These are phyloP conservation scores for Backusella luteola DNA, from an alignment of 192 early-diverging fungal species.

Conservation along the genomic window DNA sequence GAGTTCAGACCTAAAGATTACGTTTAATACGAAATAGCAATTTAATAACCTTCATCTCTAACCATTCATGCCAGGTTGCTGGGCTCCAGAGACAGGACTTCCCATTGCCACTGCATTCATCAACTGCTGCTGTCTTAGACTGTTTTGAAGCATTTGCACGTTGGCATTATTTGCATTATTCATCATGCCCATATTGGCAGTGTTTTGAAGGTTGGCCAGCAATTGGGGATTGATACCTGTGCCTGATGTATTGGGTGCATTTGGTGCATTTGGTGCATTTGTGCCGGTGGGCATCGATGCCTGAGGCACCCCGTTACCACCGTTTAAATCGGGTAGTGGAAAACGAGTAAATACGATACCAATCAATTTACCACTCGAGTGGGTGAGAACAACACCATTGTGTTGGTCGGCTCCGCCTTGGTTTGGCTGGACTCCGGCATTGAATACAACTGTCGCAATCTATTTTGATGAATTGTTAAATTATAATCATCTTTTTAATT, in stretches of 20 bases:
- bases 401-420: conserved; percentile 1
- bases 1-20: conserved; percentile 23
- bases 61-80: conserved; percentile 26
- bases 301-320: not conserved
- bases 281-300: not conserved
- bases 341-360: conserved; percentile 35
- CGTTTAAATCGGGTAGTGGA: conserved; percentile 34
- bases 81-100: not conserved
- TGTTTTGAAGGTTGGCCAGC: conserved; percentile 9
- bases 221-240: not conserved
- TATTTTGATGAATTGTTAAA: not conserved
- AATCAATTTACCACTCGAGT: conserved; percentile 33
- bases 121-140: conserved; percentile 23
- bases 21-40: too few species aligned
- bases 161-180: conserved; percentile 17
- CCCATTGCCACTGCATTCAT: conserved; percentile 16
- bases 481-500: too few species aligned
- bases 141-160: conserved; percentile 23
- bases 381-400: conserved; percentile 34
- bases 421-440: conserved; percentile 17
- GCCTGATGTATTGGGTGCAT: not conserved
- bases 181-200: conserved; percentile 16
- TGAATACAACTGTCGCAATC: conserved; percentile 39
- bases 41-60: not conserved
- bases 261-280: not conserved